phyloP scores from a whole-genome alignment of 148 eudicot genomes.

The Heliamphora exappendiculata region DNA sequence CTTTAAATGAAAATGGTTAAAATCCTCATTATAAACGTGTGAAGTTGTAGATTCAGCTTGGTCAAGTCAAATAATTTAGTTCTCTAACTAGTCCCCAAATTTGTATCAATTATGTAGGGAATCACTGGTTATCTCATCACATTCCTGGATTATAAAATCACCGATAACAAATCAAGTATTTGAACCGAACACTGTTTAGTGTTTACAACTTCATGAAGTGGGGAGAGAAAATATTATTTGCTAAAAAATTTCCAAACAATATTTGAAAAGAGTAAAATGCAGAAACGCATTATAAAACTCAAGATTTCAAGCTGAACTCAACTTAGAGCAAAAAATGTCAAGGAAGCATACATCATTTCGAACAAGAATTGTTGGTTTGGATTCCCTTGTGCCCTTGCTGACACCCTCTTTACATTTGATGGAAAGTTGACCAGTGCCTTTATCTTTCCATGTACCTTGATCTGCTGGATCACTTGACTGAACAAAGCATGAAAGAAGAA shows the following conservation, averaged over 20 bases:
- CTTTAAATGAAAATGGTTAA: too few relatives aligned
- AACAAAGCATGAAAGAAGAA: constrained; percentile 6
- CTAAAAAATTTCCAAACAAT: background rate
- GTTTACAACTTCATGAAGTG: background rate
- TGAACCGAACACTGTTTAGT: too few relatives aligned
- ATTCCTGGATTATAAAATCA: background rate
- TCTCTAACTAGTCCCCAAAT: background rate
- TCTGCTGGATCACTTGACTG: constrained; percentile 78
- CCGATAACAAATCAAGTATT: background rate
- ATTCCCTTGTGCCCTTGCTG: constrained; percentile 21
- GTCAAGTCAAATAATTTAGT: too few relatives aligned
- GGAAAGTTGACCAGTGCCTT: constrained; percentile 14
- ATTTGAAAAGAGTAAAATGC: background rate
- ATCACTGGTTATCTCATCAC: too few relatives aligned
- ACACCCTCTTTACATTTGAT: constrained; percentile 11
- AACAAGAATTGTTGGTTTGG: constrained; percentile 75
- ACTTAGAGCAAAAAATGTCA: background rate
- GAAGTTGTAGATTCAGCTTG: background rate
- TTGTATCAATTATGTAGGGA: too few relatives aligned
- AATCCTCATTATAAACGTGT: too few relatives aligned
- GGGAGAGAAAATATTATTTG: background rate
- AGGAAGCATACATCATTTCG: constrained; percentile 83
- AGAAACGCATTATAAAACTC: background rate
- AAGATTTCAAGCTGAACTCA: background rate
- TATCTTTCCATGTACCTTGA: constrained; percentile 44